A percentile compares a stretch with the other conserved stretches of the same genome.
Evolutionary conservation across 768 basidiomycete genomes (phyloP).

Genomic region (Russula brevipes): DNA sequence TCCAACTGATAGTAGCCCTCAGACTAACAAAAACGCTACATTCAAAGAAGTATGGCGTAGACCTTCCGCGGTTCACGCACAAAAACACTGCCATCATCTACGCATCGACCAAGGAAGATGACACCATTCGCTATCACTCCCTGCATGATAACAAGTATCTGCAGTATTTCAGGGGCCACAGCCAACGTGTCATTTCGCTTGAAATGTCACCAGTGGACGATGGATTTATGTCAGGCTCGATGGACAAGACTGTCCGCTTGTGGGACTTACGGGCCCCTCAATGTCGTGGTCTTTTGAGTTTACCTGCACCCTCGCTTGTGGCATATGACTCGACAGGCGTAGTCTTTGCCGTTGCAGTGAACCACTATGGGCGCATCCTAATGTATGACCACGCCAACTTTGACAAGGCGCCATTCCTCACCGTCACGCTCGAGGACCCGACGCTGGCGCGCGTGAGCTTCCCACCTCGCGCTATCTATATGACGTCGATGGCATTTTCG

Average conservation of each 20-base stretch:
- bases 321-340: slow-evolving; percentile 81
- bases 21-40: slow-evolving; percentile 74
- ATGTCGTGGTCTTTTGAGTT: slow-evolving; percentile 73
- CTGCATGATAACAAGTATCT: slow-evolving; percentile 95
- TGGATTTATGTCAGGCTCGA: slow-evolving; percentile 90
- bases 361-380: slow-evolving; percentile 74
- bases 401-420: slow-evolving; percentile 89
- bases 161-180: slow-evolving; percentile 94
- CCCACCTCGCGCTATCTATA: slow-evolving; percentile 82
- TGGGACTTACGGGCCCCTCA: slow-evolving; percentile 87
- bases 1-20: slow-evolving; percentile 30
- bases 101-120: slow-evolving; percentile 92
- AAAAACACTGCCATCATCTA: slow-evolving; percentile 79
- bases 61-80: slow-evolving; percentile 93
- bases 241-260: slow-evolving; percentile 90
- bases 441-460: slow-evolving; percentile 67
- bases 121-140: slow-evolving; percentile 91
- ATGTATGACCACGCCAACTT: slow-evolving; percentile 83
- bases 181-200: slow-evolving; percentile 79
- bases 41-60: slow-evolving; percentile 96
- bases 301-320: slow-evolving; percentile 70
- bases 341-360: slow-evolving; percentile 84
- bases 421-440: slow-evolving; percentile 77
- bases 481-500: slow-evolving; percentile 89
- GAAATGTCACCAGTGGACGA: slow-evolving; percentile 92